Evolutionary conservation across 345 rosid species (phyloP).

Genomic region (Syzygium grande): DNA sequence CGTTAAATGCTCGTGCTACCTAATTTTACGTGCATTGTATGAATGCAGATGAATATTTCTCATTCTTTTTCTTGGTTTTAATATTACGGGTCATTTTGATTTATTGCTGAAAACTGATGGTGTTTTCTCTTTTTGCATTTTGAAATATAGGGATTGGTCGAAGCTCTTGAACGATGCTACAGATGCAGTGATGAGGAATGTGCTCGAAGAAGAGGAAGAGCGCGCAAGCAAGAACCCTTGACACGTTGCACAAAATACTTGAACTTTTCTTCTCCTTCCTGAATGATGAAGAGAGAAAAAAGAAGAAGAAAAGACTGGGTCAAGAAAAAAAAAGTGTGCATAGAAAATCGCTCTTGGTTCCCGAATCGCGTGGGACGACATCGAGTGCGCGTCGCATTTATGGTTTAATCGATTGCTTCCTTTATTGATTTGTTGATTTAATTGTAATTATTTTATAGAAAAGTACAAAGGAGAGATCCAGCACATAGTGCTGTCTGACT

Average conservation of each 20-base stretch:
- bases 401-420: background rate
- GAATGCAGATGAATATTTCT: background rate
- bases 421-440: background rate
- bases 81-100: background rate
- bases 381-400: background rate
- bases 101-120: background rate
- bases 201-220: conserved; percentile 48
- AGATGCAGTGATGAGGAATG: conserved; percentile 54
- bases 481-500: background rate
- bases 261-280: background rate
- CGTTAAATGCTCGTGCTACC: background rate
- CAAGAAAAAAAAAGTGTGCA: background rate
- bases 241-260: background rate
- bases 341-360: background rate
- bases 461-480: background rate
- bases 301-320: background rate
- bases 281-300: background rate
- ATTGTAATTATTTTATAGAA: background rate
- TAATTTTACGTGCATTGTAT: background rate
- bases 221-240: background rate
- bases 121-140: background rate
- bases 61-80: background rate
- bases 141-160: conserved; percentile 67
- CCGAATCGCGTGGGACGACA: background rate
- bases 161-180: conserved; percentile 52